Conservation (phyloP, 768 basidiomycete genomes). For the Suillus paluster region DNA sequence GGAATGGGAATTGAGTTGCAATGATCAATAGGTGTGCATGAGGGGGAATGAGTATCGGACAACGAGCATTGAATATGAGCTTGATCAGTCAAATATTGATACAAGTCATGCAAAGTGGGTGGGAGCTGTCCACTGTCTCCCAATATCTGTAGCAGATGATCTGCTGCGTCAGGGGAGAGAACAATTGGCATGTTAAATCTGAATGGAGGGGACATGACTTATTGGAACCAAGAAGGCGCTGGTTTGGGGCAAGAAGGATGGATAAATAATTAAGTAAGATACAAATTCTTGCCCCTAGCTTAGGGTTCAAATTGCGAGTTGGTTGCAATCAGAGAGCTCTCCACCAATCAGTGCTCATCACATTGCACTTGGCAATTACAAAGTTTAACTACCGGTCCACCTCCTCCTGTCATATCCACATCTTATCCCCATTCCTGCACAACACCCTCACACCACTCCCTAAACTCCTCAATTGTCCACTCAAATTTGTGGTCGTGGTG, state of each 20-base stretch:
- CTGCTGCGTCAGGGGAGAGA: not conserved
- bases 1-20: too few relatives aligned
- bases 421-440: too few relatives aligned
- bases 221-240: not conserved
- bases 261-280: not conserved
- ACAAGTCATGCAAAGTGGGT: not conserved
- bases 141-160: not conserved
- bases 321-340: not conserved
- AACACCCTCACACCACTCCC: too few relatives aligned
- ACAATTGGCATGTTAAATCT: not conserved
- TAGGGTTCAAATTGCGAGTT: not conserved
- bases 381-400: not conserved
- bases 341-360: not conserved
- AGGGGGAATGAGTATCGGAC: too few relatives aligned
- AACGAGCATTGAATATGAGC: not conserved
- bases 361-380: not conserved
- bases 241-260: not conserved
- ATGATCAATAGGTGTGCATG: too few relatives aligned
- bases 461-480: too few relatives aligned
- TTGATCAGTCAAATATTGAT: not conserved
- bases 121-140: not conserved
- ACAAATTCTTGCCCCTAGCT: not conserved
- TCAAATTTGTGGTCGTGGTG: too few relatives aligned
- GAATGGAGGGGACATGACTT: not conserved
- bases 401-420: too few relatives aligned